Base-by-base conservation (phyloP, 345 rosid genomes). In the Cardamine occulta region DNA sequence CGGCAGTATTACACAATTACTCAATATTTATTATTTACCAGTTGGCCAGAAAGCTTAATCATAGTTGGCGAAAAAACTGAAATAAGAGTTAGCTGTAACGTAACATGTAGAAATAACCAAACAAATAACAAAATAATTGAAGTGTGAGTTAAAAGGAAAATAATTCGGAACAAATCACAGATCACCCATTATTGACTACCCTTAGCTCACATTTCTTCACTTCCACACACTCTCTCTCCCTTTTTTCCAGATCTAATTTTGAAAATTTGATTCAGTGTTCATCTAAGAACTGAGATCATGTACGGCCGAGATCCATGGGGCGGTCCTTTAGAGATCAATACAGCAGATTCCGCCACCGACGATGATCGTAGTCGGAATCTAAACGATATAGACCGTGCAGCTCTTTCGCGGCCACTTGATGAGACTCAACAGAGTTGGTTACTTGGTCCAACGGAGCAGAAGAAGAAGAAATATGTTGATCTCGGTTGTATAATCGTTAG, bases 371-470 rank as follows among this genome's bases (percentile, higher is more conserved):
- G 97, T 67, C 79, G 99, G 74, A 94, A 94, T 80, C 80, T 94
- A 1, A 87, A 88, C 79, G 99, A 92, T 73, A 63, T 86, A 7
- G 99, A 95, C 72, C 80, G 90, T 29, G 98, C 97, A 1, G 98
- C 99, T 4, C 86, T 92, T 3, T 89, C 79, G 8, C 80, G 98
- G 3, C 94, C 99, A 0, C 77, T 95, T 8, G 99, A 95, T 42
- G 97, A 95, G 88, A 95, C 97, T 14, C 99, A 95, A 81, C 98
- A 95, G 86, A 95, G 99, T 77, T 95, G 99, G 99, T 84, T 95
- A 4, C 89, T 95, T 10, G 96, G 96, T 11, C 99, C 97, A 2
- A 70, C 88, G 1, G 99, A 95, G 84, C 86, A 92, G 84, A 88
- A 95, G 91, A 95, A 95, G 96, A 95, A 92, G 88, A 88, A 85